phyloP scores from a whole-genome alignment of 306 rosid species.

The Quercus alba region DNA sequence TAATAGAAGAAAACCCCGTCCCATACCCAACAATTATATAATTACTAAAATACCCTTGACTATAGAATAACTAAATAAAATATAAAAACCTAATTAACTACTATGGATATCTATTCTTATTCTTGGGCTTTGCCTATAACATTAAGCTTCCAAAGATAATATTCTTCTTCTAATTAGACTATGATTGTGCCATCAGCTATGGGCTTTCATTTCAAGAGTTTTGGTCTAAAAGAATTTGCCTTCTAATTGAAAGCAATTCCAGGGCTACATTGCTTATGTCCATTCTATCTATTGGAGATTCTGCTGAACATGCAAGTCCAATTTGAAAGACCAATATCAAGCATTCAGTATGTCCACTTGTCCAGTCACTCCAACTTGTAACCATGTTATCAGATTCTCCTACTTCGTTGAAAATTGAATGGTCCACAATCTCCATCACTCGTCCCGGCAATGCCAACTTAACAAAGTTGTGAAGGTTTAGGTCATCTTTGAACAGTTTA shows the following conservation, averaged over 20 bases:
- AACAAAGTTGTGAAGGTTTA: neutral
- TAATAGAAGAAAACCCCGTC: no score
- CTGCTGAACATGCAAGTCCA: conserved; percentile 5
- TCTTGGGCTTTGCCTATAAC: no score
- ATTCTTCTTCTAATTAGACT: neutral
- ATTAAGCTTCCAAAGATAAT: neutral
- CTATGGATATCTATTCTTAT: no score
- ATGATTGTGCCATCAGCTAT: neutral
- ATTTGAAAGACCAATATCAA: neutral
- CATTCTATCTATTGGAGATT: neutral
- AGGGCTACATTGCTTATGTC: neutral
- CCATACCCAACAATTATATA: no score
- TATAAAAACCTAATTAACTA: no score
- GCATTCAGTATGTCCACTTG: neutral
- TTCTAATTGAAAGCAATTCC: no score
- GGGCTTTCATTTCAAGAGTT: neutral
- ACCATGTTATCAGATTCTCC: neutral
- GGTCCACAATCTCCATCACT: neutral
- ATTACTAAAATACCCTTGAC: no score
- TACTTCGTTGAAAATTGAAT: neutral
- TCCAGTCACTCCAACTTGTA: neutral
- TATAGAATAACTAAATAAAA: no score
- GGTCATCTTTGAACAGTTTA: neutral
- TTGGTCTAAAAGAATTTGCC: no score
- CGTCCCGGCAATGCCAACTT: neutral